These are phyloP conservation scores for Didymella lethalis DNA, from an alignment of 2,329 filamentous ascomycete genomes.

Conservation along the genomic window DNA sequence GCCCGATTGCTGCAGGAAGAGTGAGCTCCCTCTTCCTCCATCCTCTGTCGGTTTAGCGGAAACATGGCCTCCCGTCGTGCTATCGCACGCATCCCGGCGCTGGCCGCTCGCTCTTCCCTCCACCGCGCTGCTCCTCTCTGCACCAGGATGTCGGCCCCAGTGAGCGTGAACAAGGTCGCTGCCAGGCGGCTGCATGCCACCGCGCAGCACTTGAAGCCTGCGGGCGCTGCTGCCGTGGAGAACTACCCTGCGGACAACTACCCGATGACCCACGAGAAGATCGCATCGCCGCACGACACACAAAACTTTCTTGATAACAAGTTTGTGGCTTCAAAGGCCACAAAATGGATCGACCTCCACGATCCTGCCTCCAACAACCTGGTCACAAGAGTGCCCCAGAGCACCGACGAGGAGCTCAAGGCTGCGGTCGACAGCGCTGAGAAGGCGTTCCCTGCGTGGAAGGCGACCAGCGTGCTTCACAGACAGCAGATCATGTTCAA, in stretches of 20 bases:
- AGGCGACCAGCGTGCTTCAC: constrained; percentile 72
- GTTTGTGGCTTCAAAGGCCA: constrained; percentile 72
- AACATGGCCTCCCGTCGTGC: constrained; percentile 57
- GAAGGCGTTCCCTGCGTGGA: constrained; percentile 79
- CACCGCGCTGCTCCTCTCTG: constrained; percentile 48
- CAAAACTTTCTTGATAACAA: constrained; percentile 85
- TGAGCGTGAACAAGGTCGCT: constrained; percentile 51
- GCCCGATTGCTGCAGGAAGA: constrained; percentile 11
- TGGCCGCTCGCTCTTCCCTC: constrained; percentile 50
- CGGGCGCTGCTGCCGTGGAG: constrained; percentile 59
- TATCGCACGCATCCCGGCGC: constrained; percentile 53
- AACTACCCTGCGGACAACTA: constrained; percentile 71
- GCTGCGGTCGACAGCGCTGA: constrained; percentile 78
- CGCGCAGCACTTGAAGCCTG: constrained; percentile 59
- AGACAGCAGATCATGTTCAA: constrained; percentile 89
- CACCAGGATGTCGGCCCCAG: constrained; percentile 51
- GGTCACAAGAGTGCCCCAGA: constrained; percentile 82
- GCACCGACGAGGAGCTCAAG: constrained; percentile 77
- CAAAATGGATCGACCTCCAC: constrained; percentile 78
- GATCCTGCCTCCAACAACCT: constrained; percentile 88
- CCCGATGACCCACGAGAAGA: constrained; percentile 75
- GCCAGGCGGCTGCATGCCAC: constrained; percentile 63
- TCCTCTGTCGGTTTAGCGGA: constrained; percentile 25
- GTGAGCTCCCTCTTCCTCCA: constrained; percentile 12
- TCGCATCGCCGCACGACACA: constrained; percentile 72